Evolutionary conservation across 768 basidiomycete genomes (phyloP), one percentile per base, ranked within the genome.

Genomic region (Suillus luteus): DNA sequence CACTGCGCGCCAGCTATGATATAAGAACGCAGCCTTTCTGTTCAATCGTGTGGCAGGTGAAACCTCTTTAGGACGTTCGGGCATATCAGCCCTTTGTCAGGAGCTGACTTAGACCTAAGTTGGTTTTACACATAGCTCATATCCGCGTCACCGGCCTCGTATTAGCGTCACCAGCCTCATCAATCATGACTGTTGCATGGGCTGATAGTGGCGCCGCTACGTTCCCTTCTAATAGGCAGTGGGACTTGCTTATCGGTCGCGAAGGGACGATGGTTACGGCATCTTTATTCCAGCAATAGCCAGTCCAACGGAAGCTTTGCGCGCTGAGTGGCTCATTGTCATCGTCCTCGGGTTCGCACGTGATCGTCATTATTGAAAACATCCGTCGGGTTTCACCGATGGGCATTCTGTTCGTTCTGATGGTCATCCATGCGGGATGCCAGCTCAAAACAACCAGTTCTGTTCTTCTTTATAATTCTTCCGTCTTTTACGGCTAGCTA

Each of bases 1-100:
- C 60, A 62, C 57, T n/a, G 49, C 65, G 52, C 65, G 9, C n/a
- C 40, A 44, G 33, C 60, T 63, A 59, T 59, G 49, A 55, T 40
- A 40, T 59, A 41, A 57, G 24, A 41, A 41, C 40, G 15, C 40
- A 27, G 57, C 57, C 27, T 41, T 40, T 41, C 38, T 27, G 14
- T 57, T 40, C 11, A 17, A 58, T 31, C 31, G 31, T 12, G 24
- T 58, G 24, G 17, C 57, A 58, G 19, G 24, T 41, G 5, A 6
- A 27, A 31, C 27, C 24, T 15, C n/a, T 41, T 31, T 58, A 27
- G 24, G 40, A 40, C 40, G 17, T 11, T 19, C 38, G 17, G 57
- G 57, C 27, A 8, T 58, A 58, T 58, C 40, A 27, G 17, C 24
- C 15, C 27, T 27, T 41, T 27, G 24, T 27, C 17, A 49, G 7